Evolutionary conservation across 179 eudicot species (phyloP), one percentile per base, ranked within the genome.

Genomic region (Silene noctiflora): DNA sequence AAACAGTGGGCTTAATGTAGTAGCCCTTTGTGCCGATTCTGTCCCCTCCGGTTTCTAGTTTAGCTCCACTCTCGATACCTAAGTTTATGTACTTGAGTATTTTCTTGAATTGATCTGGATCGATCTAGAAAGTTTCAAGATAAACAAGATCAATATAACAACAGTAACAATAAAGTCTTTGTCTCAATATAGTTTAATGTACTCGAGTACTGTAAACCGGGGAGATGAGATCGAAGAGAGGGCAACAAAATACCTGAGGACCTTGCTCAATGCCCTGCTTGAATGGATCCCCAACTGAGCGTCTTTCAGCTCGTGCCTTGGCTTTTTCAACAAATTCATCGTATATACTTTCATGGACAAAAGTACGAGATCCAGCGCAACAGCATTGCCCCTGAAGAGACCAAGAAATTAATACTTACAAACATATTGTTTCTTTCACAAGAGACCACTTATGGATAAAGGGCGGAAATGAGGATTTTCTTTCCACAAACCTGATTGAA

Each of bases 1-100:
- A 91, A 55, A 91, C 83, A 0, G 91, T 89, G 61, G 96, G 96
- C 86, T 89, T 74, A 25, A 89, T 77, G 53, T 84, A 91, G 81
- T 86, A 91, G 35, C 93, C 96, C 76, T 88, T 82, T 0, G 76
- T 5, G 14, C 86, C 93, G 12, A 74, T 21, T 78, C 82, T 83
- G 58, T 87, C 89, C 0, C 96, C 96, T 46, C 96, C 96, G 3
- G 89, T 83, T 74, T 88, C 84, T 72, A 91, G 79, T 27, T 86
- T 91, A 33, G 96, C 96, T 31, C 96, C 93, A 58, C 84, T 84
- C 14, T 73, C 84, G 68, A 85, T 71, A 4, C 90, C 96, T 14
- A 81, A 83, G 77, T 78, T 89, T 62, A 89, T 91, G 78, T 81
- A 91, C 56, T 85, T 74, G 60, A 91, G 77, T 51, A 89, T 78